Conservation (phyloP, 129 eudicot genomes). For the Calendula officinalis region DNA sequence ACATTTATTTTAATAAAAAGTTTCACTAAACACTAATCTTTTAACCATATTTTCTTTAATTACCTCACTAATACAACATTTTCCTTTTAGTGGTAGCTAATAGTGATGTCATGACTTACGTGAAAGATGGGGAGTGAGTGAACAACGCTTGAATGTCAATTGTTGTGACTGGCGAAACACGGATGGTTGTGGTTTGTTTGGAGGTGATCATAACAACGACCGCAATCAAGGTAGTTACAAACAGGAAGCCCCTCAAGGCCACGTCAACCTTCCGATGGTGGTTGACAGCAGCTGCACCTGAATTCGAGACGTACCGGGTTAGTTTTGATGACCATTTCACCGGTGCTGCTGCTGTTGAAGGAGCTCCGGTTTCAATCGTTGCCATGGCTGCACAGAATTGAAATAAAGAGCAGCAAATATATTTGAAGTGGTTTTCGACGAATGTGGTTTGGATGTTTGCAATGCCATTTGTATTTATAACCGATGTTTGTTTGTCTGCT, state of each 20-base stretch:
- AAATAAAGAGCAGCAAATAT: not conserved
- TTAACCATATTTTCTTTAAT: too few relatives aligned
- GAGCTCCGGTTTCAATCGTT: slow-evolving; percentile 8
- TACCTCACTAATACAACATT: too few relatives aligned
- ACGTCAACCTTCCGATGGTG: slow-evolving; percentile 18
- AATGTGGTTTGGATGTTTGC: slow-evolving; percentile 12
- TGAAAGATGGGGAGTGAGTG: slow-evolving; percentile 19
- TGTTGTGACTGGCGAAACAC: slow-evolving; percentile 3
- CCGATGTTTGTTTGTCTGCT: not conserved
- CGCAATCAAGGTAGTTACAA: not conserved
- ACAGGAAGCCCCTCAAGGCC: slow-evolving; percentile 15
- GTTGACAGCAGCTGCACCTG: slow-evolving; percentile 5
- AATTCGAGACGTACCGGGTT: slow-evolving; percentile 5
- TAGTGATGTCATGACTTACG: slow-evolving; percentile 14
- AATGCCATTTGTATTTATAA: slow-evolving; percentile 8
- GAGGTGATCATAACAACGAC: slow-evolving; percentile 18
- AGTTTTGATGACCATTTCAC: slow-evolving; percentile 19
- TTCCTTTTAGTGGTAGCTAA: too few relatives aligned
- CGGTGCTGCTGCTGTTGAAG: slow-evolving; percentile 2
- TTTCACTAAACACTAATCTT: too few relatives aligned
- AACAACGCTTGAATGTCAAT: slow-evolving; percentile 7
- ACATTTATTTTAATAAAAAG: too few relatives aligned
- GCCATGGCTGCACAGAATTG: slow-evolving; percentile 13
- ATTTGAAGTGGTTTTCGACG: not conserved
- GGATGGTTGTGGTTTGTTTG: slow-evolving; percentile 4